A percentile compares a stretch with the other conserved stretches of the same genome.
Evolutionary conservation across 2,329 filamentous ascomycete species (phyloP).

Genomic region (Epicoccum nigrum): DNA sequence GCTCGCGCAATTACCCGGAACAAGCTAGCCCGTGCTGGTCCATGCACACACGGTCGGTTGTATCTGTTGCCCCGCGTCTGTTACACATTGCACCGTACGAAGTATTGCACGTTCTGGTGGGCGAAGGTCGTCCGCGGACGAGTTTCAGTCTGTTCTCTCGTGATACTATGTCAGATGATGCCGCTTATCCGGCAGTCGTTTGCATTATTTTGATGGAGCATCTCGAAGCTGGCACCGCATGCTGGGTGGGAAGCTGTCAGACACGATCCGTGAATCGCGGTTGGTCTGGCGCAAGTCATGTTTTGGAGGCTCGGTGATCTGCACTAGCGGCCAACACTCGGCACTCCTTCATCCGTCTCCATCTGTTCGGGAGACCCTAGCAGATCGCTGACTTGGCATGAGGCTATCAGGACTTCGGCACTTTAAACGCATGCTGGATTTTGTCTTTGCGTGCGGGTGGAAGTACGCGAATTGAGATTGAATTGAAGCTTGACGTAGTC

Average conservation of each 20-base stretch:
- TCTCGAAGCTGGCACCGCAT: not conserved
- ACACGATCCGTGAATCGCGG: not conserved
- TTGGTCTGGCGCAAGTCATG: not conserved
- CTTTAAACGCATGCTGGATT: not conserved
- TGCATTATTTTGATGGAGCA: not conserved
- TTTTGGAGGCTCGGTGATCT: not conserved
- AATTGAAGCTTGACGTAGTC: not conserved
- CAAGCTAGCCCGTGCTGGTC: conserved; percentile 2
- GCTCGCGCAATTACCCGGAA: not conserved
- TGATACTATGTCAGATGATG: not conserved
- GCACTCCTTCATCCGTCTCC: conserved; percentile 2
- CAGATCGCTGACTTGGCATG: not conserved
- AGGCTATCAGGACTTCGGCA: not conserved
- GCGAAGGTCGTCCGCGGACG: conserved; percentile 5
- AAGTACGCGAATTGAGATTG: not conserved
- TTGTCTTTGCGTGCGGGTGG: not conserved
- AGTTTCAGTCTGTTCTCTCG: not conserved
- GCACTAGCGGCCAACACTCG: not conserved
- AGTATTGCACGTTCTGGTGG: too few species aligned
- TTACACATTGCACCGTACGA: not conserved
- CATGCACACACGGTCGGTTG: conserved; percentile 7
- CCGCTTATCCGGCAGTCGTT: not conserved
- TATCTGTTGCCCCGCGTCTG: conserved; percentile 5
- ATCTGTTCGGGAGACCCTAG: not conserved
- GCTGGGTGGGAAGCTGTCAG: not conserved